Conservation (phyloP, 148 eudicot genomes). For the Beta vulgaris region DNA sequence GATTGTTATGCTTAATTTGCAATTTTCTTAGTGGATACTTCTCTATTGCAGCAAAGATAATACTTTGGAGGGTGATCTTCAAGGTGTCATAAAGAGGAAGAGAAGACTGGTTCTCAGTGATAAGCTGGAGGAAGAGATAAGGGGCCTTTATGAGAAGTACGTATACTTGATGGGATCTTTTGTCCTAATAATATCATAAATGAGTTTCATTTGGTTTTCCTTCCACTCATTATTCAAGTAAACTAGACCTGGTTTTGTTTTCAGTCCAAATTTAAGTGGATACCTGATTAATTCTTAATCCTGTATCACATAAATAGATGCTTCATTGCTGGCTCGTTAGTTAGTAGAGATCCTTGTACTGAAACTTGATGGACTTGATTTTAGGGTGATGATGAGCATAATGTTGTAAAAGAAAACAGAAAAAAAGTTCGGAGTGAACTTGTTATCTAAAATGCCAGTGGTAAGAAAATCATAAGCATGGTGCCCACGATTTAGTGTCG, state of each 20-base stretch:
- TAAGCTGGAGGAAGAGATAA: conserved; percentile 51
- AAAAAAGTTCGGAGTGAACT: background rate
- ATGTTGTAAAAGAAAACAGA: background rate
- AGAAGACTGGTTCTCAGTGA: conserved; percentile 52
- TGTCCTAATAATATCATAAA: background rate
- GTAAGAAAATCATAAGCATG: background rate
- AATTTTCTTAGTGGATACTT: conserved; percentile 21
- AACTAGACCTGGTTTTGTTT: background rate
- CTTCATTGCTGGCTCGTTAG: background rate
- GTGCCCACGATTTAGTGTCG: background rate
- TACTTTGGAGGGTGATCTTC: conserved; percentile 31
- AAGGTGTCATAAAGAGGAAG: conserved; percentile 42
- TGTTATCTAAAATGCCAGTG: background rate
- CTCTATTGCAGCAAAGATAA: conserved; percentile 40
- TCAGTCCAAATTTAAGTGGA: background rate
- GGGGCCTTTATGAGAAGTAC: conserved; percentile 65
- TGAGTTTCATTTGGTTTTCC: background rate
- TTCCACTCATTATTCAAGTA: background rate
- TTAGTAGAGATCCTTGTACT: background rate
- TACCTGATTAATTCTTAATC: background rate
- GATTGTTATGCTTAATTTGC: background rate
- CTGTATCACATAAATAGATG: conserved; percentile 8
- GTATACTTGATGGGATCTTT: conserved; percentile 26
- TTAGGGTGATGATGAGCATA: background rate
- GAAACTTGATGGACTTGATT: background rate